These are phyloP conservation scores for Cornus controversa DNA, from an alignment of 148 eudicot species.

Conservation along the genomic window DNA sequence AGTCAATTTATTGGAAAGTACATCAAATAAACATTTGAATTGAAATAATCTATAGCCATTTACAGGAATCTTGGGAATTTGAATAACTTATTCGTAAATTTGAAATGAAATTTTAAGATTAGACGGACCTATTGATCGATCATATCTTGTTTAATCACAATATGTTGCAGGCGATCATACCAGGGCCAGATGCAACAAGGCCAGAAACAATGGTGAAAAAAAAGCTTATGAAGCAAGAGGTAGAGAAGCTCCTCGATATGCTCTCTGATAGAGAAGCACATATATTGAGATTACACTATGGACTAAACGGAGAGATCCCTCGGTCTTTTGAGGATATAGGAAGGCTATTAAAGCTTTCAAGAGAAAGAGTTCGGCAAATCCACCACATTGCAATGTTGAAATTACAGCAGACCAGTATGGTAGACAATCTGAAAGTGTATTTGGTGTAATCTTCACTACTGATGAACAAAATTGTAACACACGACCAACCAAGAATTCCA, in stretches of 20 bases:
- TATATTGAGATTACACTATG: conserved; percentile 21
- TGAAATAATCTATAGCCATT: neutral
- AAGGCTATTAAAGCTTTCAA: conserved; percentile 21
- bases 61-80: neutral
- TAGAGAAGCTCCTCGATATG: conserved; percentile 7
- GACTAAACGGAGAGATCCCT: conserved; percentile 20
- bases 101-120: neutral
- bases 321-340: conserved; percentile 27
- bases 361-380: conserved; percentile 29
- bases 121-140: neutral
- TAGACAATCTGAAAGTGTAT: conserved; percentile 11
- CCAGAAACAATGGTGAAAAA: conserved; percentile 23
- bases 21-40: neutral
- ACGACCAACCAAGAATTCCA: neutral
- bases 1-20: no score
- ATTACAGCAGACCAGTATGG: conserved; percentile 7
- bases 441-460: neutral
- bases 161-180: conserved; percentile 20
- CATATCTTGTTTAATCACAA: neutral
- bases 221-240: conserved; percentile 9
- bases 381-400: conserved; percentile 22
- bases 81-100: neutral
- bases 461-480: neutral
- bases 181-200: conserved; percentile 23
- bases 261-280: conserved; percentile 21